Percentiles rank a stretch among this genome's conserved stretches.
These are phyloP conservation scores for Cucumis melo DNA, from an alignment of 306 rosid genomes.

Conservation along the genomic window DNA sequence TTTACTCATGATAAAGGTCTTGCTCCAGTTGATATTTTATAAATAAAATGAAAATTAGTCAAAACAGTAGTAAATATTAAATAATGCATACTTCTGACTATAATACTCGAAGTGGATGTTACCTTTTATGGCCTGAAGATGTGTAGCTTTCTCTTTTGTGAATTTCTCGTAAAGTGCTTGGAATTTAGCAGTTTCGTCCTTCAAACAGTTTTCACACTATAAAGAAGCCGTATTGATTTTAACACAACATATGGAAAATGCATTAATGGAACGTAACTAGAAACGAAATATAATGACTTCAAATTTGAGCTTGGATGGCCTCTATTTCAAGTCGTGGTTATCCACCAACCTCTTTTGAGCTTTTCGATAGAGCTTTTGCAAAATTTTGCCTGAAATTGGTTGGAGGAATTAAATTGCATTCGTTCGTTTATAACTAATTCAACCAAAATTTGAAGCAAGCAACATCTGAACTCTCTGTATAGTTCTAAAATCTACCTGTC, in stretches of 20 bases:
- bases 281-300: background rate
- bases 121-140: conserved; percentile 76
- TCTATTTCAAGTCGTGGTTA: background rate
- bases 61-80: background rate
- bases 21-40: background rate
- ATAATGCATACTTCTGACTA: background rate
- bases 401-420: background rate
- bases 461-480: background rate
- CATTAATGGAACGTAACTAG: background rate
- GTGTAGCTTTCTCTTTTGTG: conserved; percentile 54
- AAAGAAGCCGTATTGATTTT: conserved; percentile 6
- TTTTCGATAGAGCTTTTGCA: conserved; percentile 79
- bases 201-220: conserved; percentile 78
- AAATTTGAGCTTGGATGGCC: background rate
- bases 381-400: conserved; percentile 55
- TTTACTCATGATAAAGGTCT: background rate
- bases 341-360: conserved; percentile 82
- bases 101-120: conserved; percentile 3
- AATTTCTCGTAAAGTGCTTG: conserved; percentile 68
- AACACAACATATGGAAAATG: background rate
- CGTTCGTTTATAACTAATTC: background rate
- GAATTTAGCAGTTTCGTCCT: conserved; percentile 59
- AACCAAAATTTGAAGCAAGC: background rate
- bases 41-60: background rate
- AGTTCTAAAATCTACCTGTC: conserved; percentile 49